Evolutionary conservation across 805 yeast species (phyloP).

Genomic region (Kuraishia hungarica): DNA sequence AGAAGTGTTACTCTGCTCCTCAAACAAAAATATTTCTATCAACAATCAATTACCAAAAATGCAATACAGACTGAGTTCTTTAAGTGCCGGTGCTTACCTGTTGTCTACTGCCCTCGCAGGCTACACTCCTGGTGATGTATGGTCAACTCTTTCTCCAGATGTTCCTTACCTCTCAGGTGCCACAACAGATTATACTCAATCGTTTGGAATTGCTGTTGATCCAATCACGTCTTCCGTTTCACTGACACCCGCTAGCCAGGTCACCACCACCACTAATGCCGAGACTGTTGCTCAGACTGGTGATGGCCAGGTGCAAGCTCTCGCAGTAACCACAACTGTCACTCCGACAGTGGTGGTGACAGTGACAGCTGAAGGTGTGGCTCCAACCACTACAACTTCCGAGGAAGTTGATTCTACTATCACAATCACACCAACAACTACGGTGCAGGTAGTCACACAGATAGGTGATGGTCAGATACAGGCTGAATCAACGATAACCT

Average conservation of each 20-base stretch:
- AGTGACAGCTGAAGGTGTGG: constrained; percentile 36
- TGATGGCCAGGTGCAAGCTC: constrained; percentile 20
- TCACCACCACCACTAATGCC: constrained; percentile 19
- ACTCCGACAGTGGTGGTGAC: constrained; percentile 17
- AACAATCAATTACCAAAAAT: not conserved
- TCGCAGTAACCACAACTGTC: constrained; percentile 1
- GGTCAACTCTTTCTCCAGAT: constrained; percentile 62
- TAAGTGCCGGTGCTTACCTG: constrained; percentile 15
- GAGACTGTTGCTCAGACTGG: constrained; percentile 26
- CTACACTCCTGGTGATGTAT: constrained; percentile 48
- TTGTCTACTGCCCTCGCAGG: constrained; percentile 33
- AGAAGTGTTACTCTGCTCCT: not conserved
- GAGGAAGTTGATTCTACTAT: constrained; percentile 11
- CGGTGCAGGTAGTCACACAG: constrained; percentile 30
- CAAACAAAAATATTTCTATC: not conserved
- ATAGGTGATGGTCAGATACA: constrained; percentile 38
- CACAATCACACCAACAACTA: constrained; percentile 12
- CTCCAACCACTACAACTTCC: constrained; percentile 26
- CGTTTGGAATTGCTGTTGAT: constrained; percentile 64
- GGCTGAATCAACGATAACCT: constrained; percentile 6
- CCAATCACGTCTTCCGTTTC: constrained; percentile 32
- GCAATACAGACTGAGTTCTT: not conserved
- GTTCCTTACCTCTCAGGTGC: constrained; percentile 43
- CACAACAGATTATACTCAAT: constrained; percentile 40
- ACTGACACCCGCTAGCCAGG: constrained; percentile 16